Conservation (phyloP, 495 filamentous ascomycete species). For the Aspergillus indologenus region DNA sequence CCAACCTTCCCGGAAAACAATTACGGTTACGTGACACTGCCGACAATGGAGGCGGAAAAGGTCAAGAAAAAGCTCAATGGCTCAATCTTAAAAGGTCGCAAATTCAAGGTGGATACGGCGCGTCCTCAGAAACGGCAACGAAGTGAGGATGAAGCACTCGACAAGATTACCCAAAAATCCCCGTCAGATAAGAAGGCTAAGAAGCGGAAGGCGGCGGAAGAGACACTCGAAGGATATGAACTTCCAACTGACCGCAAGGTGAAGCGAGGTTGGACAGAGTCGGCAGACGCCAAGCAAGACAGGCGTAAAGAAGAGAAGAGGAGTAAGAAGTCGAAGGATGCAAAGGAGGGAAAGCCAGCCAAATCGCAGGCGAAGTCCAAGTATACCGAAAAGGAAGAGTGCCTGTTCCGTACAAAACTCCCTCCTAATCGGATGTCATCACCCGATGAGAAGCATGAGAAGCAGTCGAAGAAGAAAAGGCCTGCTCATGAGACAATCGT, state of each 20-base stretch:
- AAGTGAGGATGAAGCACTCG: slow-evolving; percentile 37
- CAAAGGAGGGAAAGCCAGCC: slow-evolving; percentile 54
- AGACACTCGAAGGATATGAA: slow-evolving; percentile 65
- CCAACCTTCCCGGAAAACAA: slow-evolving; percentile 83
- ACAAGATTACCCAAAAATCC: slow-evolving; percentile 18
- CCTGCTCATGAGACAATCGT: slow-evolving; percentile 58
- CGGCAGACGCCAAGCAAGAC: slow-evolving; percentile 50
- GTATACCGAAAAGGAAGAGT: slow-evolving; percentile 73
- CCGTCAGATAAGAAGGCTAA: slow-evolving; percentile 41
- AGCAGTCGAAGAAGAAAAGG: slow-evolving; percentile 47
- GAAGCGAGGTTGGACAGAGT: slow-evolving; percentile 86
- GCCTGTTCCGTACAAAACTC: slow-evolving; percentile 78
- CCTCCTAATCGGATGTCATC: slow-evolving; percentile 53
- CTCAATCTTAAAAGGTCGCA: slow-evolving; percentile 76
- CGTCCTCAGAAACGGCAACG: slow-evolving; percentile 53
- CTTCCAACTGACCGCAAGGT: slow-evolving; percentile 72
- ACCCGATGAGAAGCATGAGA: slow-evolving; percentile 39
- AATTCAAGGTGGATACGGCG: slow-evolving; percentile 79
- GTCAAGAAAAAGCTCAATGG: slow-evolving; percentile 93
- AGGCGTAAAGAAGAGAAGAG: slow-evolving; percentile 47
- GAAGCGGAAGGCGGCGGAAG: slow-evolving; percentile 63
- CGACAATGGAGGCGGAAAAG: slow-evolving; percentile 76
- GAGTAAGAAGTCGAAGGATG: slow-evolving; percentile 48
- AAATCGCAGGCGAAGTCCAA: slow-evolving; percentile 65
- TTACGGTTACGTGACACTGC: slow-evolving; percentile 87